A percentile compares a stretch with the other conserved stretches of the same genome.
Conservation (phyloP, 345 rosid genomes). For the Excoecaria agallocha region DNA sequence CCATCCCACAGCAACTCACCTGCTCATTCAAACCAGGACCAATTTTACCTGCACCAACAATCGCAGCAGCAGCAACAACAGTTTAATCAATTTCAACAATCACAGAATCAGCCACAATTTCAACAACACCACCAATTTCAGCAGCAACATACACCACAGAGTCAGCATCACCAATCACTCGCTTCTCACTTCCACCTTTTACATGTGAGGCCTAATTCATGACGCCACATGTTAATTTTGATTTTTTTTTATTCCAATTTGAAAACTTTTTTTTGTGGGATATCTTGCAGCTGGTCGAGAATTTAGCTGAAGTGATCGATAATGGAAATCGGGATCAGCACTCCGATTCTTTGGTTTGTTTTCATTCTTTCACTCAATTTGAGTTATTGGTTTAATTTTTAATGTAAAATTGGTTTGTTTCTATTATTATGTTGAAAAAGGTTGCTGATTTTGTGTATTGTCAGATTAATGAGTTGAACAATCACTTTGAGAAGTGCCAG, state of each 20-base stretch:
- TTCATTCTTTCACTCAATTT: not conserved
- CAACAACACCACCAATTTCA: slow-evolving; percentile 18
- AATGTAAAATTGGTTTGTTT: not conserved
- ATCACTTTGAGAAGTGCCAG: slow-evolving; percentile 86
- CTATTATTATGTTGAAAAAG: slow-evolving; percentile 12
- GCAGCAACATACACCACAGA: slow-evolving; percentile 32
- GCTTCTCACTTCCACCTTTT: slow-evolving; percentile 87
- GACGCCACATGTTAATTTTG: not conserved
- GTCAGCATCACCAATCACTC: slow-evolving; percentile 73
- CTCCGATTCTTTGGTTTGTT: slow-evolving; percentile 67
- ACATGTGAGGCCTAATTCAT: slow-evolving; percentile 33
- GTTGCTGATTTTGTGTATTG: slow-evolving; percentile 13
- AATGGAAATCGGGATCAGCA: slow-evolving; percentile 77
- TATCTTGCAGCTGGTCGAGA: slow-evolving; percentile 61
- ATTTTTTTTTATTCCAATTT: not conserved
- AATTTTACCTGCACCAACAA: slow-evolving; percentile 18
- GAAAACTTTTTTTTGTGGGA: not conserved
- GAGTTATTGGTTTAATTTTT: not conserved
- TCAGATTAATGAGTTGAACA: slow-evolving; percentile 66
- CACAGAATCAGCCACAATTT: slow-evolving; percentile 15
- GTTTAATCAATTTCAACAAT: slow-evolving; percentile 18
- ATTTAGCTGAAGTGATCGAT: slow-evolving; percentile 60
- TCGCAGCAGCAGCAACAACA: slow-evolving; percentile 5
- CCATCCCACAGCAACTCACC: slow-evolving; percentile 24
- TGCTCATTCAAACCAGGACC: slow-evolving; percentile 31